Base-by-base conservation (phyloP, 2,329 filamentous ascomycete genomes). In the Epichloe hybrida region DNA sequence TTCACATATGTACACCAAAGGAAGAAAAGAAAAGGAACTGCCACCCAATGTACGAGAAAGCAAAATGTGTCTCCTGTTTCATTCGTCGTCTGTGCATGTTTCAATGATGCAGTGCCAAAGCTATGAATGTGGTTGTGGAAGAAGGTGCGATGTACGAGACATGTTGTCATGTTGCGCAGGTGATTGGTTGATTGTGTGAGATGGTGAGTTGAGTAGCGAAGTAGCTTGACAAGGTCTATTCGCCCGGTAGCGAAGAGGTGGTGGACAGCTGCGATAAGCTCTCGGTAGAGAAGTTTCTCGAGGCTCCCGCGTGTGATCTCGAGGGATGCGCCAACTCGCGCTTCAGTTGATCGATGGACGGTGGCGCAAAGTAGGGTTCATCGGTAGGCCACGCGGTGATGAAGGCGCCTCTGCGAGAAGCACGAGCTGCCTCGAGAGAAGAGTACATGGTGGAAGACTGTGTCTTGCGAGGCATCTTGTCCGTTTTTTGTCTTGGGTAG, bases 371-470 rank as follows among this genome's bases (percentile, higher is more conserved):
- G 38, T 56, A 59, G 4, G 57, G 54, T 54, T 64, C 59, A 41
- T 61, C 60, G 21, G 56, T 46, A 0, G 61, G 62, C 62, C 61
- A 63, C 27, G 62, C 60, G 11, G 56, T 56, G 23, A 64, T 53
- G 34, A 53, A 59, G 17, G 62, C 61, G 42, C 62, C 62, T 27
- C 50, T 50, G 12, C 51, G 53, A 11, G 55, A 49, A 31, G 56
- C 59, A 11, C 52, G 45, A 8, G 59, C 62, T 4, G 62, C 62
- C 11, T 61, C 56, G 27, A 51, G 40, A 11, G 61, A 53, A 12
- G 61, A 57, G 49, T 64, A 63, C 2, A 53, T 49, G 36, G 15
- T 17, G n/a, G 48, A 6, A 11, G 23, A 15, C 31, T 20, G 4
- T 8, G 45, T 4, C 2, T 23, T 23, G 13, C 17, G 37, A 39